Evolutionary conservation across 2,329 filamentous ascomycete species (phyloP), one percentile per base, ranked within the genome.

Genomic region (Neocucurbitaria cava): DNA sequence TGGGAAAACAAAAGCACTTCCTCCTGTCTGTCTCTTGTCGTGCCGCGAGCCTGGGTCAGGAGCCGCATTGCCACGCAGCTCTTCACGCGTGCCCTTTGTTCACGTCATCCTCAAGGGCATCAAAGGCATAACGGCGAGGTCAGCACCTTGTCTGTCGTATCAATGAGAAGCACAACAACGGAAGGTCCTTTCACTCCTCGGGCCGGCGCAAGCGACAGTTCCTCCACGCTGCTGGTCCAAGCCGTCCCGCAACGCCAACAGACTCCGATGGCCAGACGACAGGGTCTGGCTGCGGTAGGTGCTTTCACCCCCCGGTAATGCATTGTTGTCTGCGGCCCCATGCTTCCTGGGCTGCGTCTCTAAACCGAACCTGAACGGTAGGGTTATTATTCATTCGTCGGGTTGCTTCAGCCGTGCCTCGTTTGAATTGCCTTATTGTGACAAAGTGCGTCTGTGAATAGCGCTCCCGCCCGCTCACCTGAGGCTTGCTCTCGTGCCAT

Each of bases 371-470:
- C 68, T 72, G 71, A 74, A 74, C 71, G 67, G 71, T 73, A 68
- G 73, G 63, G 60, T 70, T 63, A 62, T 71, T 70, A 70, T 72
- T 71, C 67, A 74, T 66, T 71, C 66, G 65, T 65, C 62, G 59
- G 64, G 47, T 69, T 72, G 59, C 70, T 67, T 71, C 72, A 74
- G 70, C 72, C 71, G 73, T 75, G 71, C 69, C 65, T 75, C 73
- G 73, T 74, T 63, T 74, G 66, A 62, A 44, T 70, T 75, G 65
- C 67, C 73, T 66, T 51, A 59, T 74, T 75, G 64, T 70, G 73
- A 70, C 55, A 62, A 73, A 71, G 71, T 69, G 70, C 66, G 59
- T 62, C 62, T 65, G 55, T 67, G 64, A 64, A 70, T 72, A 73
- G 71, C 70, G 71, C 69, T 70, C 62, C 65, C 69, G 63, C 58